Base-by-base conservation (phyloP, 2,329 filamentous ascomycete species). In the Fonsecaea monophora region DNA sequence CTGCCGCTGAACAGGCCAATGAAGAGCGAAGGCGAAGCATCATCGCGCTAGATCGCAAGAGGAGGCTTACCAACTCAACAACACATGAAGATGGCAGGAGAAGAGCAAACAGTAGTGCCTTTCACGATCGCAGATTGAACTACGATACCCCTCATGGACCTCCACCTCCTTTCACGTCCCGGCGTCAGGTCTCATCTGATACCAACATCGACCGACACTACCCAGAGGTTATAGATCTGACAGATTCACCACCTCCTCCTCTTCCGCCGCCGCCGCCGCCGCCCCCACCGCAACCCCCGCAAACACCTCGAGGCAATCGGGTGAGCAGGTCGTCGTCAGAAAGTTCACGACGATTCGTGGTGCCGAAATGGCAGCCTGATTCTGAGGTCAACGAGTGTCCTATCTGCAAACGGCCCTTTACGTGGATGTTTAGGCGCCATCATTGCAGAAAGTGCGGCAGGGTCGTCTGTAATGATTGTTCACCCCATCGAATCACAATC, bases 361-460 rank as follows among this genome's bases (percentile, higher is more conserved):
- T 93, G 48, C 93, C 94, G 1, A 84, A 84, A 65, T 98, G 94
- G 94, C 94, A 97, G 80, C 91, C 93, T 3, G 94, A 98, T 78
- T 83, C 86, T 3, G 92, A 96, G 72, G 92, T 92, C 10, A 87
- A 88, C 1, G 85, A 88, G 68, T 98, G 94, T 77, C 92, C 93
- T 1, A 96, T 97, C 65, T 98, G 94, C 76, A 82, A 83, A 60
- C 86, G 86, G 0, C 86, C 89, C 56, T 98, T 98, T 75, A 91
- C 87, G 76, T 90, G 96, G 73, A 92, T 92, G 81, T 89, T 92
- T 75, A 86, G 94, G 69, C 96, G 96, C 76, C 94, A 98, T 80
- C 94, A 98, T 77, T 98, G 94, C 84, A 87, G 94, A 86, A 97
- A 97, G 86, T 98, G 94, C 76, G 94, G 94, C 54, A 85, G 93